Conservation (phyloP, 2,329 filamentous ascomycete species). For the Mariannaea elegans region DNA sequence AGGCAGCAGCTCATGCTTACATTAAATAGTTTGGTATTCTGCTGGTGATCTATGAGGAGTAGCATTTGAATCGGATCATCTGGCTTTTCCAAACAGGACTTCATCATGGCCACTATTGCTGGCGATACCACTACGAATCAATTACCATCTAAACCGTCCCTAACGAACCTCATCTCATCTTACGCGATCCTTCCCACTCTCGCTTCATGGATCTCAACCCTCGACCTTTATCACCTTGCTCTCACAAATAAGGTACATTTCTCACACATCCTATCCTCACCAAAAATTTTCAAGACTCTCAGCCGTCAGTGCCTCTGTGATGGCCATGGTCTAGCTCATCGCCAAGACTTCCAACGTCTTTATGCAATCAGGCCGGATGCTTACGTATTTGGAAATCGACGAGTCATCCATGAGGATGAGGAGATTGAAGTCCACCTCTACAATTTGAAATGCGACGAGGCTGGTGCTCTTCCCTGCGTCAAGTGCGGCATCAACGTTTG, state of each 20-base stretch:
- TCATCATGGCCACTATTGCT: not conserved
- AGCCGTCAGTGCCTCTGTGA: conserved; percentile 25
- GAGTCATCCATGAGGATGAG: not conserved
- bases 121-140: not conserved
- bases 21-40: too few species aligned
- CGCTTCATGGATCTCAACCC: conserved; percentile 26
- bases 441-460: conserved; percentile 19
- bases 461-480: conserved; percentile 16
- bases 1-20: too few species aligned
- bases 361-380: not conserved
- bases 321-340: conserved; percentile 17
- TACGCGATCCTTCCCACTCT: conserved; percentile 27
- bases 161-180: conserved; percentile 25
- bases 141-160: not conserved
- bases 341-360: conserved; percentile 14
- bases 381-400: not conserved
- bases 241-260: conserved; percentile 11
- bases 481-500: conserved; percentile 28
- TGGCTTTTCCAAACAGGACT: too few species aligned
- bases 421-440: conserved; percentile 24
- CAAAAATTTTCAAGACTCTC: conserved; percentile 10
- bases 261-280: conserved; percentile 5
- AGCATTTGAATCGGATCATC: too few species aligned
- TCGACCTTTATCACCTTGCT: conserved; percentile 25
- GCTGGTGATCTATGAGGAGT: too few species aligned